Evolutionary conservation across 805 yeast species (phyloP).

Genomic region (Pichia thaimueangensis): DNA sequence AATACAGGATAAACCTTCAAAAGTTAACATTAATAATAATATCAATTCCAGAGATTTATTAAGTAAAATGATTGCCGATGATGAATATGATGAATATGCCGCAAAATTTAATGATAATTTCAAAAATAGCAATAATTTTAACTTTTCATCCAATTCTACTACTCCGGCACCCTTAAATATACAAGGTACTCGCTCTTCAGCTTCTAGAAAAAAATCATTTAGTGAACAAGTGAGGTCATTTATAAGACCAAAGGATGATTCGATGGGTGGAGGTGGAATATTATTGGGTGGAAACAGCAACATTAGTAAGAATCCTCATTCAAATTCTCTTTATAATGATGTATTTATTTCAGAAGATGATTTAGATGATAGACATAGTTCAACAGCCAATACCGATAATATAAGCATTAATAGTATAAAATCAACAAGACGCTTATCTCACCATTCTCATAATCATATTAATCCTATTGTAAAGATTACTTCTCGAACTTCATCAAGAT

Average conservation of each 20-base stretch:
- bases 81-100: slow-evolving; percentile 25
- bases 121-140: slow-evolving; percentile 5
- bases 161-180: slow-evolving; percentile 12
- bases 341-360: slow-evolving; percentile 6
- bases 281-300: slow-evolving; percentile 16
- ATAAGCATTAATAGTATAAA: not conserved
- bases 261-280: slow-evolving; percentile 29
- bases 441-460: too few relatives aligned
- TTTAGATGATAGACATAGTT: slow-evolving; percentile 3
- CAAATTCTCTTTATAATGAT: slow-evolving; percentile 8
- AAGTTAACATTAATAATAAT: slow-evolving; percentile 7
- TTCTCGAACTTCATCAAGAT: slow-evolving; percentile 29
- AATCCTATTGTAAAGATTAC: slow-evolving; percentile 22
- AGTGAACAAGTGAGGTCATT: slow-evolving; percentile 38
- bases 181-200: slow-evolving; percentile 7
- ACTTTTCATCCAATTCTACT: slow-evolving; percentile 11
- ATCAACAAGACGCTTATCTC: not conserved
- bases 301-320: slow-evolving; percentile 5
- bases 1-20: slow-evolving; percentile 5
- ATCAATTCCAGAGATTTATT: slow-evolving; percentile 26
- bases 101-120: slow-evolving; percentile 21
- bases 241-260: slow-evolving; percentile 30
- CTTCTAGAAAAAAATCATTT: slow-evolving; percentile 33
- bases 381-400: not conserved
- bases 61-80: slow-evolving; percentile 24